Base-by-base conservation (phyloP, 768 basidiomycete species). In the Russula virescens region DNA sequence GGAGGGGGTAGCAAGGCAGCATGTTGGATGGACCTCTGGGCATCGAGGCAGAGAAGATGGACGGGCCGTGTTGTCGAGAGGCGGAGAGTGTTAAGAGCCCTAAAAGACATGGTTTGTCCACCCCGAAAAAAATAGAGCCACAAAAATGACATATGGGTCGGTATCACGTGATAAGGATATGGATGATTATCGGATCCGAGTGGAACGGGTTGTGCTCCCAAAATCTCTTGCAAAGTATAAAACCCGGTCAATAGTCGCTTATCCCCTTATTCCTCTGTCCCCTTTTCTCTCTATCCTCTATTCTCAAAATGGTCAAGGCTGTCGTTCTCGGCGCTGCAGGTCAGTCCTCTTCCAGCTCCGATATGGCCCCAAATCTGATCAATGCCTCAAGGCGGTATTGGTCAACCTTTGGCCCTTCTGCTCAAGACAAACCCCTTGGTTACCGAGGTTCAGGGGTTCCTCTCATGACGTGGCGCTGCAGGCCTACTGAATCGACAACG, bases 301-400 rank as follows among this genome's bases (percentile, higher is more conserved):
- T 1, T 25, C 38, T 40, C 64, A 69, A 55, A 60, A 84, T 84
- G 83, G 77, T 80, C 69, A 94, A 95, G 77, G 92, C 85, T 79
- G 93, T 92, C 73, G 94, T 98, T 68, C 94, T 98, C 73, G 95
- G 95, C 75, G 95, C 95, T 78, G 88, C 91, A 75, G 94, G 92
- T 91, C 69, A 58, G 76, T 70, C 2, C 19, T 11, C 18, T 18
- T 13, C 16, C 16, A n/a, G 19, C 45, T 48, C 8, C 14, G 13
- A 31, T 21, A 11, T 18, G 7, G 11, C 31, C 49, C 47, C 50
- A 26, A 61, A 60, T 60, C 61, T 62, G 52, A 57, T 51, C 7
- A 40, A 31, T 16, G 31, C 49, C 48, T 62, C n/a, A 64, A 93
- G 94, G 93, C 75, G 95, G 95, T 75, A 98, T 98, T 71, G 96